Percentiles rank a stretch among this genome's conserved stretches.
Evolutionary conservation across 2,329 filamentous ascomycete genomes (phyloP).

Genomic region (Fusarium compactum): DNA sequence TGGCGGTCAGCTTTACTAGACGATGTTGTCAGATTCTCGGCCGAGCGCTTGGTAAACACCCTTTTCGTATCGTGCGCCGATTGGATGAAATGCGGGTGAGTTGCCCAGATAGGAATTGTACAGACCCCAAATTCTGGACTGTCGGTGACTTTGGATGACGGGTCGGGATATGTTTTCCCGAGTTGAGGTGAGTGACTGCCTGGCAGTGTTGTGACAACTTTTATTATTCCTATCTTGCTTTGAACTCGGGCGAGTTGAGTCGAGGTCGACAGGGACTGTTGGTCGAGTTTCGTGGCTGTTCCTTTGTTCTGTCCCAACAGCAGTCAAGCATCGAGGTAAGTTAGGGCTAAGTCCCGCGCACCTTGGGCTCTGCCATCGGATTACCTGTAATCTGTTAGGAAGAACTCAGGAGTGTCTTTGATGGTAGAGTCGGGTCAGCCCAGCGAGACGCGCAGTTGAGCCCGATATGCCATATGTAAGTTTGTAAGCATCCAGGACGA

Average conservation of each 20-base stretch:
- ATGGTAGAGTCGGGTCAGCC: not conserved
- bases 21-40: not conserved
- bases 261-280: not conserved
- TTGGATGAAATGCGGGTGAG: not conserved
- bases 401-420: not conserved
- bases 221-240: not conserved
- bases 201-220: not conserved
- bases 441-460: not conserved
- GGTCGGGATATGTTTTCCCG: not conserved
- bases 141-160: not conserved
- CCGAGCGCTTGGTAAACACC: not conserved
- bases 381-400: not conserved
- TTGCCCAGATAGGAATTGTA: not conserved
- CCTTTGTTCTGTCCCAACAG: not conserved
- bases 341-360: too few relatives aligned
- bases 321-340: too few relatives aligned
- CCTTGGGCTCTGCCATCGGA: not conserved
- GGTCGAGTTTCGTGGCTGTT: not conserved
- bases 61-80: not conserved
- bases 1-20: slow-evolving; percentile 21
- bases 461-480: not conserved
- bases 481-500: not conserved
- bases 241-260: not conserved
- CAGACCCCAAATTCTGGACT: not conserved
- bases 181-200: not conserved